A percentile compares a stretch with the other conserved stretches of the same genome.
Evolutionary conservation across 257 asterid genomes (phyloP).

Genomic region (Nicotiana tomentosiformis): DNA sequence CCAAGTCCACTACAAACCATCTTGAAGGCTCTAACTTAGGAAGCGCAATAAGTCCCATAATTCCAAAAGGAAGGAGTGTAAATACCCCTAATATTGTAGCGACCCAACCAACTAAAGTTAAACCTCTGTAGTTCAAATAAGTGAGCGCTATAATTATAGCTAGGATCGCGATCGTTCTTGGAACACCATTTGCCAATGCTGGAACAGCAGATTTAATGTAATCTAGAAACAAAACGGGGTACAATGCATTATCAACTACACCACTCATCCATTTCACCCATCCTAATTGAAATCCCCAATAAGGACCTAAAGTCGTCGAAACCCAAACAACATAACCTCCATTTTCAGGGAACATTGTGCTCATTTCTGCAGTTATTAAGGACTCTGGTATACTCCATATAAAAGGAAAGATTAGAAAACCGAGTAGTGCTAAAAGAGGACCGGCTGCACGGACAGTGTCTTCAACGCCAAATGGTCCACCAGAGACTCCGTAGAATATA

Average conservation of each 20-base stretch:
- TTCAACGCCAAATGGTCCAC: constrained; percentile 60
- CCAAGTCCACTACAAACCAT: constrained; percentile 47
- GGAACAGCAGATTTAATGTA: constrained; percentile 57
- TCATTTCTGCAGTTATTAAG: constrained; percentile 44
- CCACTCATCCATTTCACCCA: constrained; percentile 77
- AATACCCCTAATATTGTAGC: constrained; percentile 44
- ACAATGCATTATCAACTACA: constrained; percentile 62
- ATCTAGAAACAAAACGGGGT: constrained; percentile 57
- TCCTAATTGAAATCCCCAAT: constrained; percentile 54
- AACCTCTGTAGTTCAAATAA: constrained; percentile 56
- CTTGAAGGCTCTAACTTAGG: constrained; percentile 51
- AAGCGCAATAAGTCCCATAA: constrained; percentile 52
- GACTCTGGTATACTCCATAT: constrained; percentile 59
- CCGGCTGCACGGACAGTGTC: constrained; percentile 59
- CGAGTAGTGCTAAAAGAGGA: constrained; percentile 48
- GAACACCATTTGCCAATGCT: constrained; percentile 36
- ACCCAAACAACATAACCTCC: constrained; percentile 64
- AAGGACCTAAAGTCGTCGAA: constrained; percentile 46
- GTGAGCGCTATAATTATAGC: constrained; percentile 35
- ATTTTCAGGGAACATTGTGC: constrained; percentile 57
- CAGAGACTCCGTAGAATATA: constrained; percentile 53
- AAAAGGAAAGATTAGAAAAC: constrained; percentile 45
- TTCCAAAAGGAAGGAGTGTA: constrained; percentile 49
- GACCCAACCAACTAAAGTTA: constrained; percentile 60
- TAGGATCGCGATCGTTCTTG: constrained; percentile 30